phyloP scores from a whole-genome alignment of 139 green algal genomes.

The Chlamydomonas sphaeroides region DNA sequence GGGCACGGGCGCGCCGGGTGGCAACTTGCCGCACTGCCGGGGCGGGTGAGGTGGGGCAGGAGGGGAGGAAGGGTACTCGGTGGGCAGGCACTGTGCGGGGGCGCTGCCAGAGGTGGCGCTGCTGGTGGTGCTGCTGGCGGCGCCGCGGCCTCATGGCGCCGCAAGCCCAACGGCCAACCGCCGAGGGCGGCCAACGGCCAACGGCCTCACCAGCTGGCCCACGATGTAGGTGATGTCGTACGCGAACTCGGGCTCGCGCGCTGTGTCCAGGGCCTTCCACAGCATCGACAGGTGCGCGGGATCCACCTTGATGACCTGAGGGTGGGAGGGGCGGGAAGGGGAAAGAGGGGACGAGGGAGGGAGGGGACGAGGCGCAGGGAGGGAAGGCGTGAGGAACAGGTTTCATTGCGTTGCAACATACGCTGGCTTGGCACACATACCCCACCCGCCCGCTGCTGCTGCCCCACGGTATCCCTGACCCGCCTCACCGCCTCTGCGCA shows the following conservation, averaged over 20 bases:
- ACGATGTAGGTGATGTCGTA: constrained; percentile 77
- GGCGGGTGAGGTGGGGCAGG: background rate
- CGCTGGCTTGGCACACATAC: background rate
- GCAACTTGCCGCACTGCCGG: background rate
- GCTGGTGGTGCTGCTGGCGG: too few relatives aligned
- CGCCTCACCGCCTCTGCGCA: constrained; percentile 40
- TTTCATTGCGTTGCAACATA: too few relatives aligned
- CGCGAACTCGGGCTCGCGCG: constrained; percentile 50
- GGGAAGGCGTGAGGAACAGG: background rate
- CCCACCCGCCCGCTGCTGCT: background rate
- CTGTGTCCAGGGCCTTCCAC: constrained; percentile 33
- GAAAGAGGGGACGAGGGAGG: background rate
- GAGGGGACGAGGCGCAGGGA: background rate
- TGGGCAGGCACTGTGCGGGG: too few relatives aligned
- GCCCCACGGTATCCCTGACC: background rate
- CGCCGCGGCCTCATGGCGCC: too few relatives aligned
- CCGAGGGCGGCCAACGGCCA: background rate
- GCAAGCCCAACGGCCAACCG: too few relatives aligned
- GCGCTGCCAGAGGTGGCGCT: too few relatives aligned
- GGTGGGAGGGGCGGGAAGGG: background rate
- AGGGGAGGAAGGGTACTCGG: too few relatives aligned
- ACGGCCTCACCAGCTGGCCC: constrained; percentile 44
- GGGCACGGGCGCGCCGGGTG: background rate
- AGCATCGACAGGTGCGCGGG: constrained; percentile 23
- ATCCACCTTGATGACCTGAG: constrained; percentile 22